phyloP scores from a whole-genome alignment of 306 rosid genomes.

The Datisca glomerata region DNA sequence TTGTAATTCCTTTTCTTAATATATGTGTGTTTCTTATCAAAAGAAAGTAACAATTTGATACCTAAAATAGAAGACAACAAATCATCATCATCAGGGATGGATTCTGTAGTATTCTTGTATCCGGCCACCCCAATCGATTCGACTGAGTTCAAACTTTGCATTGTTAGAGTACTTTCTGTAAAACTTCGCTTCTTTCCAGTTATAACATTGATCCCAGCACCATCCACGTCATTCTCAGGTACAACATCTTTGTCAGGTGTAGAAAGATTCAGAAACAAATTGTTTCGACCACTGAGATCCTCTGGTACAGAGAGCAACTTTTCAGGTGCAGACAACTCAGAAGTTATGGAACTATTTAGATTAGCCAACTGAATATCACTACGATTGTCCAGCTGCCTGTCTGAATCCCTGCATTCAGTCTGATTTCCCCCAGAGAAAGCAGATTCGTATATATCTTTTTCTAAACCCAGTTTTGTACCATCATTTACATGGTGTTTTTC shows the following conservation, averaged over 20 bases:
- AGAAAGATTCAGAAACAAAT: constrained; percentile 32
- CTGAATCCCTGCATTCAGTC: constrained; percentile 26
- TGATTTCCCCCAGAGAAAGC: constrained; percentile 22
- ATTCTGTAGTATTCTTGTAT: constrained; percentile 48
- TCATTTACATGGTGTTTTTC: constrained; percentile 22
- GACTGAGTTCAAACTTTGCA: constrained; percentile 53
- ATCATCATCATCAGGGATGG: constrained; percentile 92
- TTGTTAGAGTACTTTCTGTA: constrained; percentile 68
- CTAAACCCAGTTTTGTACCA: constrained; percentile 16
- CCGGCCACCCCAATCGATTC: constrained; percentile 54
- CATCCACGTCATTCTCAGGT: constrained; percentile 25
- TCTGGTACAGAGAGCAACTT: constrained; percentile 46
- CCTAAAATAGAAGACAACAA: constrained; percentile 95
- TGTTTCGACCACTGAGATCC: constrained; percentile 23
- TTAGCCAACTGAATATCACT: constrained; percentile 20
- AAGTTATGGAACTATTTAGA: constrained; percentile 34
- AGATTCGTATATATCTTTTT: constrained; percentile 22
- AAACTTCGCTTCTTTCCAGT: constrained; percentile 79
- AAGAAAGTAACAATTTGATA: too few species aligned
- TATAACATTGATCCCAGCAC: constrained; percentile 20
- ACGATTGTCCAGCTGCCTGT: constrained; percentile 24
- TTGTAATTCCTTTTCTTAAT: too few species aligned
- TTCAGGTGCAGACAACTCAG: constrained; percentile 67
- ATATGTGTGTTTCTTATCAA: too few species aligned
- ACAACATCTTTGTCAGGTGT: constrained; percentile 47